Evolutionary conservation across 148 eudicot species (phyloP).

Genomic region (Drosera capensis): DNA sequence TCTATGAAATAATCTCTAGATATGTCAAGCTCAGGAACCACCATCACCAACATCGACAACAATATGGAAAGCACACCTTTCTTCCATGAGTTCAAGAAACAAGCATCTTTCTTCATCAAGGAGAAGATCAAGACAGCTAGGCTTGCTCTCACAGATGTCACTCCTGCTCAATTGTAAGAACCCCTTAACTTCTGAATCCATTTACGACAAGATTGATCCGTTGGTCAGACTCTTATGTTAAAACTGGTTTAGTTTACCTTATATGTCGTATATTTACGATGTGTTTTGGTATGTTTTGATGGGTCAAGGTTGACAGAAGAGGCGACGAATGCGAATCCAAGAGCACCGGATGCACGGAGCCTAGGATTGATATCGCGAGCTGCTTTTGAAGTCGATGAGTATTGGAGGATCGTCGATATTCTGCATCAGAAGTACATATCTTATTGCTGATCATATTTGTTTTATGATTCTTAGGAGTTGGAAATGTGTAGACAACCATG

Average conservation of each 20-base stretch:
- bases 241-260: too few relatives aligned
- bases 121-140: constrained; percentile 97
- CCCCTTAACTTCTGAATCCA: not conserved
- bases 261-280: too few relatives aligned
- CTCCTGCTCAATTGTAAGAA: constrained; percentile 87
- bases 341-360: constrained; percentile 53
- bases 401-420: constrained; percentile 80
- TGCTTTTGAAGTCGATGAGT: constrained; percentile 95
- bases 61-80: constrained; percentile 17
- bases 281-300: not conserved
- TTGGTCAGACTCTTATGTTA: too few relatives aligned
- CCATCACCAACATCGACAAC: constrained; percentile 16
- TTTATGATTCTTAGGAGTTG: not conserved
- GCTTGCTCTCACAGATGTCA: constrained; percentile 89
- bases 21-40: constrained; percentile 43
- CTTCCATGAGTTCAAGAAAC: constrained; percentile 69
- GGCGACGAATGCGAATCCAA: constrained; percentile 63
- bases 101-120: constrained; percentile 79
- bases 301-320: constrained; percentile 83
- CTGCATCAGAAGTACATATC: constrained; percentile 50
- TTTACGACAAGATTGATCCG: too few relatives aligned
- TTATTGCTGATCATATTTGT: constrained; percentile 1
- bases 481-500: not conserved
- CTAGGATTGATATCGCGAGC: constrained; percentile 62
- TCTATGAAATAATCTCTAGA: not conserved